Conservation (phyloP, 768 basidiomycete species). For the Lentinula guzmanii region DNA sequence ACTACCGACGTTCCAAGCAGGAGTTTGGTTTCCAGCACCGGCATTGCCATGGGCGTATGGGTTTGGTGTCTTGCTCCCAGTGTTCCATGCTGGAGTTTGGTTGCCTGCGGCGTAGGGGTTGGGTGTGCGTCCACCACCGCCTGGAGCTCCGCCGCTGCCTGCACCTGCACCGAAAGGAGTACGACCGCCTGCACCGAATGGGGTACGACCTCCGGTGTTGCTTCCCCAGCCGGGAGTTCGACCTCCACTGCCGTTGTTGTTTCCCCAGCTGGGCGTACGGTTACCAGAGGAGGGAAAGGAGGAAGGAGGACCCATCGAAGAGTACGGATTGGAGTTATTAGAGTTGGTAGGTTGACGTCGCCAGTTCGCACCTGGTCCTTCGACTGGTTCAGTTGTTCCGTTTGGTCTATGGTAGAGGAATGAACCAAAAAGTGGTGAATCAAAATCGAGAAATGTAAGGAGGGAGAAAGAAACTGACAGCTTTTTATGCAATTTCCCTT, state of each 20-base stretch:
- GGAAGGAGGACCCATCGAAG: conserved; percentile 29
- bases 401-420: conserved; percentile 35
- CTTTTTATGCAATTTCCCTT: conserved; percentile 67
- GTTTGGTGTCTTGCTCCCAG: conserved; percentile 62
- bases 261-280: not conserved
- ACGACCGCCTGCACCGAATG: conserved; percentile 23
- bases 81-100: conserved; percentile 66
- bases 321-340: not conserved
- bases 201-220: conserved; percentile 42
- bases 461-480: conserved; percentile 42
- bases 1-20: conserved; percentile 57
- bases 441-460: not conserved
- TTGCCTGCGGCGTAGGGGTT: conserved; percentile 59
- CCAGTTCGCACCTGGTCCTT: conserved; percentile 18
- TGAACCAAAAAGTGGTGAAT: not conserved
- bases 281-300: conserved; percentile 29
- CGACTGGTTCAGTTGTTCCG: conserved; percentile 51
- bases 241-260: conserved; percentile 3
- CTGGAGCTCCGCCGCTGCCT: conserved; percentile 12
- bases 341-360: not conserved
- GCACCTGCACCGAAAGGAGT: conserved; percentile 17
- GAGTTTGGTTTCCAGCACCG: conserved; percentile 50
- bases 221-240: conserved; percentile 19
- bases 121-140: conserved; percentile 46
- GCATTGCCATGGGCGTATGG: conserved; percentile 34